Evolutionary conservation across 2,329 filamentous ascomycete genomes (phyloP).

Genomic region (Fusarium nanum): DNA sequence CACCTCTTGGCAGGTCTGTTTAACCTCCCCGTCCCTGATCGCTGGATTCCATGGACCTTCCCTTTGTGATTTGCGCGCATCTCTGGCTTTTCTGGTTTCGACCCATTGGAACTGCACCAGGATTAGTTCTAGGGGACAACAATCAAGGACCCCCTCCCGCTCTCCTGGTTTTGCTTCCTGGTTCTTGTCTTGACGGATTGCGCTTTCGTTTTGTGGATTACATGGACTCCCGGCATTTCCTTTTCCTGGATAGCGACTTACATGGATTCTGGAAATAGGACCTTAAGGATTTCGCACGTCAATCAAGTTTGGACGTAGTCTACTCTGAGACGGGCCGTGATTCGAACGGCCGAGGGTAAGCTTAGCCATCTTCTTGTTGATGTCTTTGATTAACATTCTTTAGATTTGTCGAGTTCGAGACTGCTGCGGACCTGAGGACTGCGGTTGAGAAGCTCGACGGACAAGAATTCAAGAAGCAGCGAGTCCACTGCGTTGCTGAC

Average conservation of each 20-base stretch:
- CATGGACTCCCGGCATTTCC: constrained; percentile 49
- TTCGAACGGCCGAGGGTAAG: constrained; percentile 86
- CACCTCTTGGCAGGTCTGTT: constrained; percentile 99
- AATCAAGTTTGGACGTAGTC: constrained; percentile 96
- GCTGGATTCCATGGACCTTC: constrained; percentile 57
- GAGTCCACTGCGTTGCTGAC: constrained; percentile 87
- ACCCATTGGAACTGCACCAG: constrained; percentile 44
- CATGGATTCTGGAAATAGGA: constrained; percentile 88
- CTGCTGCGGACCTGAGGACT: constrained; percentile 85
- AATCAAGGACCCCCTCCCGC: constrained; percentile 44
- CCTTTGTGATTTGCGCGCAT: constrained; percentile 48
- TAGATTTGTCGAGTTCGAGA: constrained; percentile 98
- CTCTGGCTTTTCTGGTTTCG: constrained; percentile 48
- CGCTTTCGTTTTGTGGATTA: constrained; percentile 52
- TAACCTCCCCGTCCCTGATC: constrained; percentile 69
- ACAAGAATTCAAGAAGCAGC: constrained; percentile 90
- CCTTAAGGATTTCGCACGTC: constrained; percentile 98
- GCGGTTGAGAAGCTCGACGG: constrained; percentile 96
- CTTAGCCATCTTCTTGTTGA: constrained; percentile 37
- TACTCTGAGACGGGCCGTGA: constrained; percentile 82
- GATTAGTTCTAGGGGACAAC: constrained; percentile 46
- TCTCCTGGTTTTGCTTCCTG: constrained; percentile 44
- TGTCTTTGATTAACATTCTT: constrained; percentile 19
- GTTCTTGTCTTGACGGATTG: constrained; percentile 55
- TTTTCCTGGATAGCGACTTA: constrained; percentile 77